Percentiles rank a stretch among this genome's conserved stretches.
Conservation (phyloP, 306 rosid species). For the Oemleria cerasiformis region DNA sequence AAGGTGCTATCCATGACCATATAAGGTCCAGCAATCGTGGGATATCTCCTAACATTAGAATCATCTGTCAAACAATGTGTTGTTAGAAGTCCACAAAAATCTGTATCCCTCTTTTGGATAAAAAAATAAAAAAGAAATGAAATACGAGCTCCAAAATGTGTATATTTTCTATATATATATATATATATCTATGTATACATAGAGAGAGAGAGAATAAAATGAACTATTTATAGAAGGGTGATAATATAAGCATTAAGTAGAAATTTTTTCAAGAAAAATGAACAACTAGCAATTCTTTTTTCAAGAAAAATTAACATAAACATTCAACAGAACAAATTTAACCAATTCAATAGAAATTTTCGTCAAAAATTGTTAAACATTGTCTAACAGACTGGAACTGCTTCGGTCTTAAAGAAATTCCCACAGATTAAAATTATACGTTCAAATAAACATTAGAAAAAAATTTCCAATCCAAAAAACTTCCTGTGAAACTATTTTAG, state of each 20-base stretch:
- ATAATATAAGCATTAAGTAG: not conserved
- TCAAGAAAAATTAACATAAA: slow-evolving; percentile 6
- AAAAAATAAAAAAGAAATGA: not conserved
- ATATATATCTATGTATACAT: not conserved
- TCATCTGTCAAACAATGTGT: slow-evolving; percentile 58
- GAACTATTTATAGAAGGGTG: not conserved
- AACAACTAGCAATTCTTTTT: slow-evolving; percentile 1
- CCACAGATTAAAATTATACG: not conserved
- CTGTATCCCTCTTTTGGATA: not conserved
- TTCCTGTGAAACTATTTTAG: not conserved
- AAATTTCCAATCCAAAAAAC: not conserved
- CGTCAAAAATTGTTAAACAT: not conserved
- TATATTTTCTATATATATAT: not conserved
- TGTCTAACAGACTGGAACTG: not conserved
- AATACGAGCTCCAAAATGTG: not conserved
- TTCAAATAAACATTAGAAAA: not conserved
- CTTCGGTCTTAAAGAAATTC: not conserved
- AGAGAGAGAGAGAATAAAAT: not conserved
- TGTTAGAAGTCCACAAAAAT: slow-evolving; percentile 20
- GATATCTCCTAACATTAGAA: slow-evolving; percentile 83
- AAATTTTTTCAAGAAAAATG: not conserved
- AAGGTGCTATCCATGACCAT: slow-evolving; percentile 98
- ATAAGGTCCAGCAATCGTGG: slow-evolving; percentile 82
- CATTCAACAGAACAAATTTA: not conserved
- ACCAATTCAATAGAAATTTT: not conserved